Conservation (phyloP, 2,329 filamentous ascomycete genomes). For the Pleurostoma richardsiae region DNA sequence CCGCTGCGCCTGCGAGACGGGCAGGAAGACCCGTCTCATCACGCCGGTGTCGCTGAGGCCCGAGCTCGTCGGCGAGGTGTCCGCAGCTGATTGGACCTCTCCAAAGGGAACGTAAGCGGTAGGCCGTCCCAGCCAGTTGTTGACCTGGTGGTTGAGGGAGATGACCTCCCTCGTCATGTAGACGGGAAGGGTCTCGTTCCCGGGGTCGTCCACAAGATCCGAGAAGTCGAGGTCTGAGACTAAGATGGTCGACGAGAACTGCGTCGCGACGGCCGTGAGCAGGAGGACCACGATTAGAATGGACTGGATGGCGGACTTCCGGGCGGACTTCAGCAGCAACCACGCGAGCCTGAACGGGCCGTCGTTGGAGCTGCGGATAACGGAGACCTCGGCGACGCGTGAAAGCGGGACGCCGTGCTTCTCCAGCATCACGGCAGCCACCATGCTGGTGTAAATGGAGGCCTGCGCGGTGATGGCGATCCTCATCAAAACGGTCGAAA, state of each 20-base stretch:
- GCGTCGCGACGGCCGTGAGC: slow-evolving; percentile 8
- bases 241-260: slow-evolving; percentile 14
- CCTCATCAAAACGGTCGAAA: slow-evolving; percentile 12
- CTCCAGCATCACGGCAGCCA: slow-evolving; percentile 14
- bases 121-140: slow-evolving; percentile 5
- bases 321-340: slow-evolving; percentile 9
- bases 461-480: slow-evolving; percentile 11
- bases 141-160: slow-evolving; percentile 3
- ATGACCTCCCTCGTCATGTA: slow-evolving; percentile 6
- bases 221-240: slow-evolving; percentile 11
- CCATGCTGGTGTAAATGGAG: slow-evolving; percentile 14
- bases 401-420: slow-evolving; percentile 14
- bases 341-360: slow-evolving; percentile 13
- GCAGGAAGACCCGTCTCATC: slow-evolving; percentile 12
- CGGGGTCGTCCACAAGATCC: slow-evolving; percentile 5
- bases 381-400: slow-evolving; percentile 14
- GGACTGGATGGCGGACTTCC: slow-evolving; percentile 5
- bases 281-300: slow-evolving; percentile 8
- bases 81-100: slow-evolving; percentile 6
- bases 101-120: slow-evolving; percentile 11
- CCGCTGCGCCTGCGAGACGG: slow-evolving; percentile 7
- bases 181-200: slow-evolving; percentile 7
- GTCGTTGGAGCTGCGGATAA: slow-evolving; percentile 14
- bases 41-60: slow-evolving; percentile 14
- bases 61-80: slow-evolving; percentile 1